Evolutionary conservation across 2,329 filamentous ascomycete genomes (phyloP).

Genomic region (Neophaeococcomyces aloes): DNA sequence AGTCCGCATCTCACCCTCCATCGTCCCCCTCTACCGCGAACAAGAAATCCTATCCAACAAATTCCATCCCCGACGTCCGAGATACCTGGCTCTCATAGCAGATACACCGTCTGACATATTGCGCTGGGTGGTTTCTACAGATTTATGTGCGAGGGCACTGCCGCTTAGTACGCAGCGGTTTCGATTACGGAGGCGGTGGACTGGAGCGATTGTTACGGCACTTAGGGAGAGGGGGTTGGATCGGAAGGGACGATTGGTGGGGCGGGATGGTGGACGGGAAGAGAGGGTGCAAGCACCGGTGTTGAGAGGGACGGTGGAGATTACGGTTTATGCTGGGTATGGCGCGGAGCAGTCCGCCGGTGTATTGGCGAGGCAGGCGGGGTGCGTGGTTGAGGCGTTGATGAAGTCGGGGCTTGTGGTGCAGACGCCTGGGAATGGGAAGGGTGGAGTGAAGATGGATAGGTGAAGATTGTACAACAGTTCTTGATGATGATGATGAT

Average conservation of each 20-base stretch:
- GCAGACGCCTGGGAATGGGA: not conserved
- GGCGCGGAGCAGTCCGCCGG: not conserved
- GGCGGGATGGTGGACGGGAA: not conserved
- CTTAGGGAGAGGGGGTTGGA: constrained; percentile 23
- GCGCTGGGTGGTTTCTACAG: constrained; percentile 37
- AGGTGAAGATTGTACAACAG: not conserved
- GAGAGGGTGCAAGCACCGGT: not conserved
- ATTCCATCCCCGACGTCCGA: not conserved
- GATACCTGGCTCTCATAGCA: not conserved
- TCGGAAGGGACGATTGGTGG: too few species aligned
- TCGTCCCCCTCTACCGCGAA: not conserved
- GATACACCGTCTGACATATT: constrained; percentile 30
- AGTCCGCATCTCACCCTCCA: not conserved
- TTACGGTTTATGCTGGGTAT: not conserved
- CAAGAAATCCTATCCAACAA: not conserved
- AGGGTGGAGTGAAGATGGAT: not conserved
- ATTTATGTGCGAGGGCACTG: constrained; percentile 20
- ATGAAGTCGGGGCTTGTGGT: not conserved
- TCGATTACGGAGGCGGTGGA: constrained; percentile 34
- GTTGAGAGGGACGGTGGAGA: constrained; percentile 1
- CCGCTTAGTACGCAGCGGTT: constrained; percentile 39
- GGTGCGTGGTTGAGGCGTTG: not conserved
- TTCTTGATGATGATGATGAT: not conserved
- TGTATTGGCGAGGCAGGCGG: not conserved
- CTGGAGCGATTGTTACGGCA: constrained; percentile 36